A percentile compares a stretch with the other conserved stretches of the same genome.
Conservation (phyloP, 2,329 filamentous ascomycete genomes). For the Aspergillus fijiensis region DNA sequence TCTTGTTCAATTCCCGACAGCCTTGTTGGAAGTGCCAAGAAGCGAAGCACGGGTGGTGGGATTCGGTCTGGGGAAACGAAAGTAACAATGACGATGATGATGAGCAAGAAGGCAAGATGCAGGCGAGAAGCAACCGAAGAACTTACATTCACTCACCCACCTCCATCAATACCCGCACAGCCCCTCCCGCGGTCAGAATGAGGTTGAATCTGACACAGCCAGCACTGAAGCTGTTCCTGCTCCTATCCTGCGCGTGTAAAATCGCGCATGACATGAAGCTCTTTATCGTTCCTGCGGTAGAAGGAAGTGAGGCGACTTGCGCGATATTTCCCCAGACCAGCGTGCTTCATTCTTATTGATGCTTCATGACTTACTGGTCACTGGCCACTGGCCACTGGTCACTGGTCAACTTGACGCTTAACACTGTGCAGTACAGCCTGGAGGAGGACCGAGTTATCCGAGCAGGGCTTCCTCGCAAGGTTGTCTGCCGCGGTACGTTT, state of each 20-base stretch:
- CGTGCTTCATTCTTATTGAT: neutral
- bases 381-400: no score
- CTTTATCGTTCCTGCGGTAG: neutral
- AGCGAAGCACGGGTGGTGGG: neutral
- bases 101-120: neutral
- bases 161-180: neutral
- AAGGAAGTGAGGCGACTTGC: slow-evolving; percentile 5
- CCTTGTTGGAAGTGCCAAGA: slow-evolving; percentile 4
- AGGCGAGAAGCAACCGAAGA: neutral
- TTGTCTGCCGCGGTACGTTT: neutral
- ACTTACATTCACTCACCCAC: neutral
- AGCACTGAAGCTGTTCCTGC: neutral
- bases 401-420: no score
- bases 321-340: slow-evolving; percentile 3
- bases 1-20: neutral
- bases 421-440: no score
- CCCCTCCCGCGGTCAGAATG: slow-evolving; percentile 3
- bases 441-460: neutral
- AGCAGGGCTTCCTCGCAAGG: neutral
- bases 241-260: slow-evolving; percentile 1
- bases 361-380: neutral
- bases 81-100: neutral
- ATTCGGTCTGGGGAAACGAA: slow-evolving; percentile 3
- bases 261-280: slow-evolving; percentile 1
- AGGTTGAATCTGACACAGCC: neutral